Conservation (phyloP, 345 rosid species). For the thale cress (Arabidopsis thaliana) region TAIR10.1 NC_003076.8:8465501-8466000, state of each 20-base stretch:
- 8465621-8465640: conserved; percentile 20
- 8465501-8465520: conserved; percentile 20
- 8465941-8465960: conserved; percentile 95
- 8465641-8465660: conserved; percentile 16
- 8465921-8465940: conserved; percentile 96
- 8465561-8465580: conserved; percentile 10
- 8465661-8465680: background rate
- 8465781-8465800: conserved; percentile 17
- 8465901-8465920: conserved; percentile 94
- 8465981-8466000: conserved; percentile 44
- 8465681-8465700: background rate
- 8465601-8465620: background rate
- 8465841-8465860: conserved; percentile 24
- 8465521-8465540: conserved; percentile 7
- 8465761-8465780: conserved; percentile 12
- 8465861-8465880: conserved; percentile 51
- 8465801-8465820: conserved; percentile 17
- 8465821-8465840: conserved; percentile 16
- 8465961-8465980: conserved; percentile 98
- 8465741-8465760: conserved; percentile 23
- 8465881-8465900: conserved; percentile 97
- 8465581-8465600: conserved; percentile 10
- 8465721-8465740: conserved; percentile 20
- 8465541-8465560: conserved; percentile 24
- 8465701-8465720: conserved; percentile 22